A percentile compares a stretch with the other conserved stretches of the same genome.
Evolutionary conservation across 164 flowering plant genomes (phyloP).

Genomic region (Amborella trichopoda): DNA sequence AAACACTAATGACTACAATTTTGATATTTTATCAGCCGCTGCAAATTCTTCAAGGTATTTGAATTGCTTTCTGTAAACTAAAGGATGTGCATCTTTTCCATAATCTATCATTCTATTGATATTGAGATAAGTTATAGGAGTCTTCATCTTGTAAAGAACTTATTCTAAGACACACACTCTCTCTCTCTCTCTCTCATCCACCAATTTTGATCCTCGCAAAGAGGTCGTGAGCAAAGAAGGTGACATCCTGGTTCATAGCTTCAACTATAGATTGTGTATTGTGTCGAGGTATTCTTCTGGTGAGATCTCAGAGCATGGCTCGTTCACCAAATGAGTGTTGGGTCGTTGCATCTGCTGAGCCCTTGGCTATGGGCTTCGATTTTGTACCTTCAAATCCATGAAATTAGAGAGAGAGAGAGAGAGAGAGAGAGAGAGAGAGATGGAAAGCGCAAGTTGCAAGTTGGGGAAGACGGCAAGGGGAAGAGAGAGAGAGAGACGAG

Average conservation of each 20-base stretch:
- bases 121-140: slow-evolving; percentile 9
- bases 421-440: no score
- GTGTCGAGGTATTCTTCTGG: slow-evolving; percentile 24
- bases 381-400: no score
- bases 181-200: no score
- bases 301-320: no score
- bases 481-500: no score
- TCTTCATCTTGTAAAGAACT: slow-evolving; percentile 8
- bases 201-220: slow-evolving; percentile 75
- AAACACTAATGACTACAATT: slow-evolving; percentile 14
- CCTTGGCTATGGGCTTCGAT: no score
- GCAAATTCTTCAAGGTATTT: slow-evolving; percentile 4
- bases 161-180: slow-evolving; percentile 8
- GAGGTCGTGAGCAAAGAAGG: slow-evolving; percentile 45
- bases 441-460: no score
- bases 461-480: no score
- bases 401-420: no score
- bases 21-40: slow-evolving; percentile 2
- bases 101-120: slow-evolving; percentile 10
- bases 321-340: no score
- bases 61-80: slow-evolving; percentile 6
- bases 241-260: slow-evolving; percentile 38
- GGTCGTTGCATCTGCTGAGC: no score
- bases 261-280: slow-evolving; percentile 20
- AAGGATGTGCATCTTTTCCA: slow-evolving; percentile 10